Conservation (phyloP, 225 moss, liverwort and hornwort species). For the Climacium dendroides region DNA sequence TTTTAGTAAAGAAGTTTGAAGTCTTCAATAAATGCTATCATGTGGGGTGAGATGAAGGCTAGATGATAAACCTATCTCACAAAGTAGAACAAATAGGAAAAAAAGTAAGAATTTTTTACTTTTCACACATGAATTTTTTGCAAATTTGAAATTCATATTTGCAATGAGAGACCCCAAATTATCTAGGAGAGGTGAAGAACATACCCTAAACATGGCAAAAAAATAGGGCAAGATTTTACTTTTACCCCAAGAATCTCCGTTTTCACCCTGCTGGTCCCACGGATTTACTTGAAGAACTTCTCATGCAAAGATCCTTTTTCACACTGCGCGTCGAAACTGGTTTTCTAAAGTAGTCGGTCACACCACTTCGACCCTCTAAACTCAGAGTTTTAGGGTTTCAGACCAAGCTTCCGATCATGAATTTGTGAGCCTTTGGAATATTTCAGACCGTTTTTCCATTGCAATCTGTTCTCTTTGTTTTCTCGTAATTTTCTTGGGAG, state of each 20-base stretch:
- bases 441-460: neutral
- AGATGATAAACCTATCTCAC: no score
- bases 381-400: slow-evolving; percentile 8
- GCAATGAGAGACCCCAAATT: no score
- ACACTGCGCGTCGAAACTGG: neutral
- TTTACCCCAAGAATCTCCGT: no score
- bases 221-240: no score
- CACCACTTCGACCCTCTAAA: neutral
- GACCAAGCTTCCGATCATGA: neutral
- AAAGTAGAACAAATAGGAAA: no score
- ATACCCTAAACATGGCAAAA: no score
- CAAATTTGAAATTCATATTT: no score
- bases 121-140: no score
- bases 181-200: no score
- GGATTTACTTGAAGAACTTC: no score
- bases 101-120: no score
- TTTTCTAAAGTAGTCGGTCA: neutral
- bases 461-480: neutral
- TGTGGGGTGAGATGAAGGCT: neutral
- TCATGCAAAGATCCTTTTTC: neutral
- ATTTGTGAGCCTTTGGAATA: neutral
- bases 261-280: no score
- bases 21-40: neutral
- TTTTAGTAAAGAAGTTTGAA: neutral
- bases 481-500: neutral